Conservation (phyloP, 2,329 filamentous ascomycete species). For the Pseudocercospora fijiensis region DNA sequence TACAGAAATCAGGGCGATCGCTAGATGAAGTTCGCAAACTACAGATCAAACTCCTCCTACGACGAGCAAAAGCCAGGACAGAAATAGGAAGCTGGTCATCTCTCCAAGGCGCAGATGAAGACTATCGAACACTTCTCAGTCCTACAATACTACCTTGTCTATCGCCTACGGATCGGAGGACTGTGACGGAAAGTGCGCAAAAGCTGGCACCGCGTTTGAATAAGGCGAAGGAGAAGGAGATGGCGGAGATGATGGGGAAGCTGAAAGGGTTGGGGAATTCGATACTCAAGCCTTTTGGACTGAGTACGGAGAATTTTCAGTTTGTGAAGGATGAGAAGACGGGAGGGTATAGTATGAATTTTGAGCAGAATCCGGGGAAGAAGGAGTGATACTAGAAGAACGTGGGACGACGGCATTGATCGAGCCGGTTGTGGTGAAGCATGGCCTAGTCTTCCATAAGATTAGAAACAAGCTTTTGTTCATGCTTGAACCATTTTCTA, state of each 20-base stretch:
- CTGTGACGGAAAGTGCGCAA: slow-evolving; percentile 65
- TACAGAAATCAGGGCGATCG: slow-evolving; percentile 45
- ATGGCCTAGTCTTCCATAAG: background rate
- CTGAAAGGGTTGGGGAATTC: slow-evolving; percentile 90
- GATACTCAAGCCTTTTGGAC: slow-evolving; percentile 85
- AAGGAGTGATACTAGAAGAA: slow-evolving; percentile 11
- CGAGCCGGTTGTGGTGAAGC: background rate
- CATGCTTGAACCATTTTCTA: too few species aligned
- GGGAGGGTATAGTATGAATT: slow-evolving; percentile 93
- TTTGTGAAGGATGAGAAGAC: slow-evolving; percentile 87
- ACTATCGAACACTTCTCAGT: slow-evolving; percentile 66
- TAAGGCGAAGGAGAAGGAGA: slow-evolving; percentile 78
- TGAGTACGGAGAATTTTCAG: slow-evolving; percentile 92
- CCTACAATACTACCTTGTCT: slow-evolving; percentile 58
- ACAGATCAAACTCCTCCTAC: slow-evolving; percentile 76
- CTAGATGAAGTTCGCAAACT: slow-evolving; percentile 70
- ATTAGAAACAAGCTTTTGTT: too few species aligned
- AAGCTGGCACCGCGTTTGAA: slow-evolving; percentile 68
- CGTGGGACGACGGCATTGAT: background rate
- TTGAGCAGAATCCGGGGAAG: slow-evolving; percentile 52
- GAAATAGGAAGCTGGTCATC: slow-evolving; percentile 76
- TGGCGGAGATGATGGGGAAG: slow-evolving; percentile 97
- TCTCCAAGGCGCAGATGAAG: slow-evolving; percentile 73
- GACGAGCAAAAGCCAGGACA: slow-evolving; percentile 70
- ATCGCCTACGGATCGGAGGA: slow-evolving; percentile 62